Conservation (phyloP, 352 stramenopile species). For the Phytophthora agathidicida region DNA sequence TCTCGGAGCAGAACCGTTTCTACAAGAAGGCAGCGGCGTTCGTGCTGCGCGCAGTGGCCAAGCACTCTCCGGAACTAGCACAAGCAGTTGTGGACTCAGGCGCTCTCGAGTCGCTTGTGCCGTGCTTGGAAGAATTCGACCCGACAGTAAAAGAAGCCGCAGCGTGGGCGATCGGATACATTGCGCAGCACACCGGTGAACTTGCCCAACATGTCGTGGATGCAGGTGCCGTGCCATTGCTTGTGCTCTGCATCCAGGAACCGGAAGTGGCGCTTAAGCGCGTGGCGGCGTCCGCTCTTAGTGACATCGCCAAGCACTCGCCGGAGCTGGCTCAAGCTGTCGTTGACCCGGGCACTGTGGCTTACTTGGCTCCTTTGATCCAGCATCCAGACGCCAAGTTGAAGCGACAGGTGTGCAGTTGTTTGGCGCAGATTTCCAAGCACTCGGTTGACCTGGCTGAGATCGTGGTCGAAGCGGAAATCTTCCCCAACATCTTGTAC, state of each 20-base stretch:
- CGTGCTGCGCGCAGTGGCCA: slow-evolving; percentile 93
- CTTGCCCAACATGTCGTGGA: slow-evolving; percentile 95
- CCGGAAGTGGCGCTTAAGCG: slow-evolving; percentile 95
- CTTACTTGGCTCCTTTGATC: slow-evolving; percentile 94
- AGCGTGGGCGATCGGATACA: slow-evolving; percentile 96
- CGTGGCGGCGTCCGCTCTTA: slow-evolving; percentile 92
- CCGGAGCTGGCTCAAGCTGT: slow-evolving; percentile 94
- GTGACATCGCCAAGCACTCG: slow-evolving; percentile 96
- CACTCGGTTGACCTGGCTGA: slow-evolving; percentile 96
- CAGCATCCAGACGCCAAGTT: slow-evolving; percentile 95
- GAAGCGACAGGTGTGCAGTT: slow-evolving; percentile 92
- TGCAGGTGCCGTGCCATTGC: slow-evolving; percentile 91
- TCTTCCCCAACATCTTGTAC: slow-evolving; percentile 96
- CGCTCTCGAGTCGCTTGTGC: slow-evolving; percentile 92
- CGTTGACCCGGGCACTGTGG: slow-evolving; percentile 92
- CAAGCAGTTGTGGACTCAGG: slow-evolving; percentile 94
- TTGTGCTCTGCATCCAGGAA: slow-evolving; percentile 96
- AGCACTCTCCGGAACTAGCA: slow-evolving; percentile 94
- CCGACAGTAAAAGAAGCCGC: slow-evolving; percentile 95
- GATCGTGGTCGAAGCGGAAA: slow-evolving; percentile 95
- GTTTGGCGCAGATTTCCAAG: slow-evolving; percentile 95
- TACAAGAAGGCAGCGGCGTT: slow-evolving; percentile 97
- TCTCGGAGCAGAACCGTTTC: slow-evolving; percentile 95
- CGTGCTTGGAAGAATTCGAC: slow-evolving; percentile 96
- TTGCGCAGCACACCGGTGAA: slow-evolving; percentile 93